Percentiles rank a stretch among this genome's conserved stretches.
Evolutionary conservation across 129 eudicot species (phyloP).

Genomic region (Cynara cardunculus): DNA sequence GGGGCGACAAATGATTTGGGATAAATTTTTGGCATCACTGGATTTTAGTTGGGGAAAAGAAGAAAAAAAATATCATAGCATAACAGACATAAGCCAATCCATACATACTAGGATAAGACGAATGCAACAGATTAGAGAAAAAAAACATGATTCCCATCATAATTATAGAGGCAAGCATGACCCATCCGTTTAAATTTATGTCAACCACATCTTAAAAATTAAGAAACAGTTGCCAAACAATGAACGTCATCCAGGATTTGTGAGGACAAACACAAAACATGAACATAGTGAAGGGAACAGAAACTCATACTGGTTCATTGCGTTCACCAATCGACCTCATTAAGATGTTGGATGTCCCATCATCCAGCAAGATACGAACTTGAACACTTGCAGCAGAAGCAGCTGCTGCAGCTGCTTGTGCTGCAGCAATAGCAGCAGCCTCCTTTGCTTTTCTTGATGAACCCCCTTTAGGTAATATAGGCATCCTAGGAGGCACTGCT

Average conservation of each 20-base stretch:
- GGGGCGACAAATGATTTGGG: not conserved
- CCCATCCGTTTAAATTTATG: not conserved
- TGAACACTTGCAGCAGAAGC: constrained; percentile 91
- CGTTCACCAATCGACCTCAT: constrained; percentile 93
- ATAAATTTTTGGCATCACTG: not conserved
- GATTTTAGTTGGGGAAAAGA: not conserved
- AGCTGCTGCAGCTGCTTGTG: constrained; percentile 94
- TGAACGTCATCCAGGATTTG: not conserved
- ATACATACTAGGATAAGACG: not conserved
- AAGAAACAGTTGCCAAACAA: not conserved
- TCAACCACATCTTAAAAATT: not conserved
- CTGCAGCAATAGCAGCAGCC: constrained; percentile 95
- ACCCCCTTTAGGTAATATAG: constrained; percentile 81
- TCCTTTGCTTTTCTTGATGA: constrained; percentile 95
- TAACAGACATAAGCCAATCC: not conserved
- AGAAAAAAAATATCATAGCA: not conserved
- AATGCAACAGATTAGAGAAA: not conserved
- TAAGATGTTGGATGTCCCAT: constrained; percentile 91
- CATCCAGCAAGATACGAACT: constrained; percentile 96
- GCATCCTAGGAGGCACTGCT: constrained; percentile 74
- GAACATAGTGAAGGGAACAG: not conserved
- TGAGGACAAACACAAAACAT: not conserved
- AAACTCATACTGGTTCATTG: constrained; percentile 63
- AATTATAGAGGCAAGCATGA: not conserved
- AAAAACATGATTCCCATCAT: not conserved